Conservation (phyloP, 495 filamentous ascomycete genomes). For the Neurospora sp. region DNA sequence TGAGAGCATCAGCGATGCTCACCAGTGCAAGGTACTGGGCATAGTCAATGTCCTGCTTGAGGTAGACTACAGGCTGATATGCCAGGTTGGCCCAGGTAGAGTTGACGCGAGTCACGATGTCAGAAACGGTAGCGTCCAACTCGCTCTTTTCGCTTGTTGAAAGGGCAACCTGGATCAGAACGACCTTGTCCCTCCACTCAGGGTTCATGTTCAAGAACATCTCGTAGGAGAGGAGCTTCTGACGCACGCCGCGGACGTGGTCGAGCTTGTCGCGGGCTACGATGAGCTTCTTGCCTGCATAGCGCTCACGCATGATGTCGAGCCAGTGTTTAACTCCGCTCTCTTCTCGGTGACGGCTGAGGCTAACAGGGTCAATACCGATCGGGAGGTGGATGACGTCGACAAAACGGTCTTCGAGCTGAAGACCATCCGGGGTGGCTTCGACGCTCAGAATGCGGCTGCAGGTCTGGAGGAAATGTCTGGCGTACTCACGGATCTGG, state of each 20-base stretch:
- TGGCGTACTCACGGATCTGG: conserved; percentile 83
- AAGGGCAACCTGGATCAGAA: conserved; percentile 85
- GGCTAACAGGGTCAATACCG: conserved; percentile 72
- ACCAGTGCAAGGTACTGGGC: conserved; percentile 82
- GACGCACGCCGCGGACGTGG: conserved; percentile 76
- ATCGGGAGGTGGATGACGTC: conserved; percentile 68
- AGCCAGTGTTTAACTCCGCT: conserved; percentile 68
- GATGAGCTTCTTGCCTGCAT: conserved; percentile 76
- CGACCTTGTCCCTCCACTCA: conserved; percentile 74
- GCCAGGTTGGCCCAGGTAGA: conserved; percentile 76
- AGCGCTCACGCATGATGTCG: conserved; percentile 64
- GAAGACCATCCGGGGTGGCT: conserved; percentile 74
- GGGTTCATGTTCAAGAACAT: conserved; percentile 88
- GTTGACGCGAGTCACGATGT: conserved; percentile 89
- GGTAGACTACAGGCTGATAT: conserved; percentile 84
- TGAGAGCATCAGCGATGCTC: conserved; percentile 77
- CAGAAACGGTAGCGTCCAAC: conserved; percentile 74
- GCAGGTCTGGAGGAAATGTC: conserved; percentile 90
- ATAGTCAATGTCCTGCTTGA: conserved; percentile 88
- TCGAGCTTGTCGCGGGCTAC: conserved; percentile 91
- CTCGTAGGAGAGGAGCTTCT: conserved; percentile 88
- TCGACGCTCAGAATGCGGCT: conserved; percentile 79
- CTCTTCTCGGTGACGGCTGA: conserved; percentile 61
- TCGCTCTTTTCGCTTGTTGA: conserved; percentile 80
- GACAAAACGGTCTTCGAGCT: conserved; percentile 87